A percentile compares a stretch with the other conserved stretches of the same genome.
Conservation (phyloP, 306 rosid species). For the Abrus precatorius region DNA sequence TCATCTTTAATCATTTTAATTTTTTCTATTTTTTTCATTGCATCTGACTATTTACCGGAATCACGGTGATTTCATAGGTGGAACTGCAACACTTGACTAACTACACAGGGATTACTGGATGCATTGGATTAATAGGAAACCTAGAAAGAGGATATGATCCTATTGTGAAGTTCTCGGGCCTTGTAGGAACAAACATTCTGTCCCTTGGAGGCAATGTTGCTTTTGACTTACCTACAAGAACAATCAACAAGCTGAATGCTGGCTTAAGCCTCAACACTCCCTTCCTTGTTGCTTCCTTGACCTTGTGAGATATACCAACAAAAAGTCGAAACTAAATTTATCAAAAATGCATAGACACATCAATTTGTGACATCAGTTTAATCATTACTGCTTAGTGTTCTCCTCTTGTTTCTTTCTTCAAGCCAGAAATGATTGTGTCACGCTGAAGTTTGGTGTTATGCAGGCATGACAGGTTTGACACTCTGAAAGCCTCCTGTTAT, state of each 20-base stretch:
- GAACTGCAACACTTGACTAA: slow-evolving; percentile 63
- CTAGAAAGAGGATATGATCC: slow-evolving; percentile 54
- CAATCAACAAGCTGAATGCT: slow-evolving; percentile 57
- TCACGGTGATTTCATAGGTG: slow-evolving; percentile 54
- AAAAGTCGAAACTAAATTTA: slow-evolving; percentile 24
- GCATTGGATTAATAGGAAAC: slow-evolving; percentile 63
- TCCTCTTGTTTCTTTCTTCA: slow-evolving; percentile 14
- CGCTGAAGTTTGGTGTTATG: slow-evolving; percentile 45
- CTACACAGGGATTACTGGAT: slow-evolving; percentile 65
- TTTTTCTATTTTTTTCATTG: not conserved
- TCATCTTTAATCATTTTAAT: not conserved
- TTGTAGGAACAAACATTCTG: slow-evolving; percentile 57
- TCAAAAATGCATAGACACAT: slow-evolving; percentile 25
- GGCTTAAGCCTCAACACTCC: slow-evolving; percentile 63
- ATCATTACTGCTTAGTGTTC: slow-evolving; percentile 23
- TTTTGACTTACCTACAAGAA: slow-evolving; percentile 56
- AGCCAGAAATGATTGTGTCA: slow-evolving; percentile 29
- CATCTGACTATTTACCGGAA: slow-evolving; percentile 20
- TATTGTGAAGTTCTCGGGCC: slow-evolving; percentile 56
- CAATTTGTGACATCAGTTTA: not conserved
- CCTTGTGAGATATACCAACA: slow-evolving; percentile 64
- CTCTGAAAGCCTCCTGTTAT: slow-evolving; percentile 61
- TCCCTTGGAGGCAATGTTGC: slow-evolving; percentile 66
- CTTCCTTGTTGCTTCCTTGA: slow-evolving; percentile 65
- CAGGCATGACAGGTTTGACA: slow-evolving; percentile 73